Base-by-base conservation (phyloP, 83 land plant genomes). In the Diphasiastrum complanatum region DNA sequence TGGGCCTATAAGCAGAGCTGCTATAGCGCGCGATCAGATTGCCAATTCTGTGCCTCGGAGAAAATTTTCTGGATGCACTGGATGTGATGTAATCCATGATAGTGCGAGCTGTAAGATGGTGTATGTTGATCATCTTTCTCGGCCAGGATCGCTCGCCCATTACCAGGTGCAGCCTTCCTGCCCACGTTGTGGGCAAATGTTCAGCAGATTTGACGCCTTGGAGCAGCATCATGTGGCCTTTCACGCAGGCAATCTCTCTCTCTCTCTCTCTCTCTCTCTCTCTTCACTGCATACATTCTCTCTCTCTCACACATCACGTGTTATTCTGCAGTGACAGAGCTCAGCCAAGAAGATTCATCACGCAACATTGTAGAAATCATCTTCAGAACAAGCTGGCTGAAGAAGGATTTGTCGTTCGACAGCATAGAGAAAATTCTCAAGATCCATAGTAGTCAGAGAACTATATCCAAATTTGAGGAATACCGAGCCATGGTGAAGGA, bases 361-460 rank as follows among this genome's bases (percentile, higher is more conserved):
- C 26, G 27, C 35, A 55, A 55, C 34, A 55, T 55, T 6, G 59
- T 55, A 35, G 59, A 55, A 35, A 55, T 55, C 30, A 55, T 55
- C 59, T 55, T 55, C 34, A 24, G 59, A 30, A 55, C 59, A 30
- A 55, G 59, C 59, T 55, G 59, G 59, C 35, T 55, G 11, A 55
- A 55, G 59, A 55, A 55, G 11, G 38, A 55, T 11, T 6, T 20
- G 31, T n/a, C 59, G 31, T 26, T 11, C 14, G 38, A 8, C 18
- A 55, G 31, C n/a, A 55, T 55, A 11, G 59, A 55, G 10, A 20
- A 35, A 20, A 30, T 55, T 11, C 43, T 55, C 35, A 55, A 55
- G 34, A 19, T 55, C 14, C 0, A 32, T 27, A 55, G 31, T 35
- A 55, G 28, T 35, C 59, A 55, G 14, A 24, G 34, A 24, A 55